Percentiles rank a stretch among this genome's conserved stretches.
Evolutionary conservation across 2,329 filamentous ascomycete species (phyloP).

Genomic region (Phyllosticta citrichinensis): DNA sequence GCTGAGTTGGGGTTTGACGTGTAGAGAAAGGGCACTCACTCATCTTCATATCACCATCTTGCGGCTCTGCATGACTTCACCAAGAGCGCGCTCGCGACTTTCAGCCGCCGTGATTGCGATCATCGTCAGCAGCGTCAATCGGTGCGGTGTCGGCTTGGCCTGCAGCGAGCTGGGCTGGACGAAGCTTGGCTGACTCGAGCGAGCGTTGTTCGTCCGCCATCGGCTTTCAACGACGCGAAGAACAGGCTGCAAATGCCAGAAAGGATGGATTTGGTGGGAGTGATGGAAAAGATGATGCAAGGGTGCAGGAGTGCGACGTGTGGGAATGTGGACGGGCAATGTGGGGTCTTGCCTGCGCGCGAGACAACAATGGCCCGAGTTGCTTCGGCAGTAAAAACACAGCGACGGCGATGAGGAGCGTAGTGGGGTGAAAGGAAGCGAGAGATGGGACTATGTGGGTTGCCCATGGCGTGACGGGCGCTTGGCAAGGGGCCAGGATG

Average conservation of each 20-base stretch:
- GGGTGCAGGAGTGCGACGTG: background rate
- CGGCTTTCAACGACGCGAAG: background rate
- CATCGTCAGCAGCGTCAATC: background rate
- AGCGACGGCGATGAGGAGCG: background rate
- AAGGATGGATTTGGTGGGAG: background rate
- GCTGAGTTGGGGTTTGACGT: too few species aligned
- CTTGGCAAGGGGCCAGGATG: background rate
- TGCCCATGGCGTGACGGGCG: background rate
- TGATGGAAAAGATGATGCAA: background rate
- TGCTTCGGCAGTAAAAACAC: background rate
- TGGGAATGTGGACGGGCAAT: background rate
- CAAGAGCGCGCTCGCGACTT: background rate
- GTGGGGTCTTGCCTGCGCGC: background rate
- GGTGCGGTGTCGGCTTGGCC: background rate
- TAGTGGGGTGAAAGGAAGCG: background rate
- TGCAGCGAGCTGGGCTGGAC: background rate
- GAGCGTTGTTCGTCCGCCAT: background rate
- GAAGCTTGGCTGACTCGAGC: background rate
- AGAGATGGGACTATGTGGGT: background rate
- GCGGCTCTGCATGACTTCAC: background rate
- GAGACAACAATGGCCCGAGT: background rate
- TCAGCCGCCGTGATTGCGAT: background rate
- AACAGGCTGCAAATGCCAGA: background rate
- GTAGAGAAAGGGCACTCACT: too few species aligned
- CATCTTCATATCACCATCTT: background rate